phyloP scores from a whole-genome alignment of 495 filamentous ascomycete genomes.

The Penicillium tannophilum region DNA sequence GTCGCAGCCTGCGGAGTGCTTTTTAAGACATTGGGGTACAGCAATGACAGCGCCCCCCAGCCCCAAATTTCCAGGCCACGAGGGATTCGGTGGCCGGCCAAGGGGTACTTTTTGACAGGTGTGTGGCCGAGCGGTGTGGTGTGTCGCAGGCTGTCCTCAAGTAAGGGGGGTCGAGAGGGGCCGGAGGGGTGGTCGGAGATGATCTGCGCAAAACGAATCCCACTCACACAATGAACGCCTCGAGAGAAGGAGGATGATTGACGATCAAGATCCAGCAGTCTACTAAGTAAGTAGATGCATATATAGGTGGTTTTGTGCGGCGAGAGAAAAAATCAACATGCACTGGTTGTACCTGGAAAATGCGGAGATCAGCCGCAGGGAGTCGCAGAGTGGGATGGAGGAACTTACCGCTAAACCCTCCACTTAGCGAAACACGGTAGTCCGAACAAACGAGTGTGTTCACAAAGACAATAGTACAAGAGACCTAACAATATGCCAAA shows the following conservation, averaged over 20 bases:
- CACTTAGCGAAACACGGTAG: slow-evolving; percentile 25
- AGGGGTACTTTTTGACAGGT: slow-evolving; percentile 10
- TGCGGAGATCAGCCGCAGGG: slow-evolving; percentile 38
- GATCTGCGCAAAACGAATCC: slow-evolving; percentile 34
- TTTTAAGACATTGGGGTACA: slow-evolving; percentile 16
- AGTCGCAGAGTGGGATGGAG: slow-evolving; percentile 31
- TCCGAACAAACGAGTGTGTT: slow-evolving; percentile 30
- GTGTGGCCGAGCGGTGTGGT: slow-evolving; percentile 41
- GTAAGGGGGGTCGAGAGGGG: slow-evolving; percentile 48
- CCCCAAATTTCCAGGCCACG: slow-evolving; percentile 5
- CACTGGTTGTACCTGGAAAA: slow-evolving; percentile 26
- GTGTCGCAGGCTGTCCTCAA: slow-evolving; percentile 20
- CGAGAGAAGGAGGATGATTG: slow-evolving; percentile 28
- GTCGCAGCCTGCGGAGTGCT: neutral
- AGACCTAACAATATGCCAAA: slow-evolving; percentile 25
- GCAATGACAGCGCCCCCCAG: slow-evolving; percentile 15
- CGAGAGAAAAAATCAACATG: slow-evolving; percentile 14
- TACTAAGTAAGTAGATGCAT: slow-evolving; percentile 14
- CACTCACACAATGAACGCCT: slow-evolving; percentile 51
- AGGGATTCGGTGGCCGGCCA: slow-evolving; percentile 10
- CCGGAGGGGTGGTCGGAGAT: slow-evolving; percentile 42
- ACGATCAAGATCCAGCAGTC: slow-evolving; percentile 13
- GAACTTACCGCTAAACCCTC: slow-evolving; percentile 28
- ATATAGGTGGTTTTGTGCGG: slow-evolving; percentile 15
- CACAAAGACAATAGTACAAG: slow-evolving; percentile 16